Percentiles rank a stretch among this genome's conserved stretches.
These are phyloP conservation scores for Fusarium robinianum DNA, from an alignment of 2,329 filamentous ascomycete species.

Conservation along the genomic window DNA sequence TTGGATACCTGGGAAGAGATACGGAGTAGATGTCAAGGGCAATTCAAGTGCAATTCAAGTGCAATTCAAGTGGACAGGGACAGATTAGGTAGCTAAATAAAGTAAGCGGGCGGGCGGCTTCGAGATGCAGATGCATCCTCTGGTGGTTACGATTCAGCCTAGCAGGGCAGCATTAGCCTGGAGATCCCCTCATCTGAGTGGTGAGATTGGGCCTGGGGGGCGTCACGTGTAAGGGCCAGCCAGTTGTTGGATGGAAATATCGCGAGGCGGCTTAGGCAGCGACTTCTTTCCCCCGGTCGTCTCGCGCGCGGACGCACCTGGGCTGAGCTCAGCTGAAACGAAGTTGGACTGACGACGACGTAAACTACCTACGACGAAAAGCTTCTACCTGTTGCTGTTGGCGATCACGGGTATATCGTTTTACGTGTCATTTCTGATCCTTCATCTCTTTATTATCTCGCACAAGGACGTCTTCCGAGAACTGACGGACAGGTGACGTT, in stretches of 20 bases:
- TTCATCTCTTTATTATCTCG: slow-evolving; percentile 4
- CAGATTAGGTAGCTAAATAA: no score
- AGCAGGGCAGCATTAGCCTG: slow-evolving; percentile 2
- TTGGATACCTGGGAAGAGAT: no score
- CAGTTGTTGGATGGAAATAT: slow-evolving; percentile 19
- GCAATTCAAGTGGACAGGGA: no score
- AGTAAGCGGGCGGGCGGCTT: no score
- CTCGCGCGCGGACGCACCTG: slow-evolving; percentile 13
- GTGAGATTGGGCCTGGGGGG: slow-evolving; percentile 2
- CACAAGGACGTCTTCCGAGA: no score
- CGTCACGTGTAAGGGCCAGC: slow-evolving; percentile 27
- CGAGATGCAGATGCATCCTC: background rate
- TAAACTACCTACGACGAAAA: slow-evolving; percentile 1
- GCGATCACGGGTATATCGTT: no score
- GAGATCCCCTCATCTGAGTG: background rate
- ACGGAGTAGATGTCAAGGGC: no score
- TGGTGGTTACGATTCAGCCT: background rate
- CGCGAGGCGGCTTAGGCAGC: slow-evolving; percentile 35
- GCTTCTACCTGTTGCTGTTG: background rate
- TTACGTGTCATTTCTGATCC: slow-evolving; percentile 8
- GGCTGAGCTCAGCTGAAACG: slow-evolving; percentile 27
- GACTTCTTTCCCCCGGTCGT: slow-evolving; percentile 29
- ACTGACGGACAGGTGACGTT: slow-evolving; percentile 9
- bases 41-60: no score
- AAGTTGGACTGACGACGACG: slow-evolving; percentile 18